Base-by-base conservation (phyloP, 768 basidiomycete genomes). In the Infundibulicybe gibba region DNA sequence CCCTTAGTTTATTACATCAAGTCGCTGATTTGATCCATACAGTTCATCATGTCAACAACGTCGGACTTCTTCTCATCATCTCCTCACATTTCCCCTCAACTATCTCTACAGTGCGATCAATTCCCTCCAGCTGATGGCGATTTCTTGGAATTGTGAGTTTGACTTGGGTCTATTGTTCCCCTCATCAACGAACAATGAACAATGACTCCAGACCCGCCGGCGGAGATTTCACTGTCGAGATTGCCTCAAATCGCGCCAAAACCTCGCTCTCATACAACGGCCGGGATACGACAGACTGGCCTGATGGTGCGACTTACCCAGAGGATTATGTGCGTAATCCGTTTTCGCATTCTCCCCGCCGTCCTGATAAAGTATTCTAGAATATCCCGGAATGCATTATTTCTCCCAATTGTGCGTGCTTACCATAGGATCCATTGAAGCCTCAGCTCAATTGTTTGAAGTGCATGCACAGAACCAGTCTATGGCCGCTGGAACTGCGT, bases 391-490 rank as follows among this genome's bases (percentile, higher is more conserved):
- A 53, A 3, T 80, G 78, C 51, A 79, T 80, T 49, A 69, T 57
- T 2, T 56, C 58, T 1, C 78, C 77, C 5, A 80, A 80, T 55
- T 67, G 77, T 79, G 32, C 49, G 76, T 65, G 14, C 15, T 13
- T 16, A 30, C 34, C 15, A 25, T 25, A 25, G 4, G 25, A 25
- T 8, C 3, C 25, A 25, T 3, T 25, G 4, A 8, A 25, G 3
- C n/a, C 25, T 41, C 16, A 46, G 42, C 14, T 44, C 34, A 14
- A 30, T 46, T 49, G 10, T 48, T 47, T 13, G 11, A 37, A 80
- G 78, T 80, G 58, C 79, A 80, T 55, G 67, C 77, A 3, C 75
- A 77, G 50, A 77, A 79, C 51, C 60, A 74, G 45, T 62, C 70
- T 6, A 72, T 64, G 62, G 76, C 77, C 38, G 75, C 79, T 40